Evolutionary conservation across 495 filamentous ascomycete species (phyloP), one percentile per base, ranked within the genome.

Genomic region (Tuber calosporum): DNA sequence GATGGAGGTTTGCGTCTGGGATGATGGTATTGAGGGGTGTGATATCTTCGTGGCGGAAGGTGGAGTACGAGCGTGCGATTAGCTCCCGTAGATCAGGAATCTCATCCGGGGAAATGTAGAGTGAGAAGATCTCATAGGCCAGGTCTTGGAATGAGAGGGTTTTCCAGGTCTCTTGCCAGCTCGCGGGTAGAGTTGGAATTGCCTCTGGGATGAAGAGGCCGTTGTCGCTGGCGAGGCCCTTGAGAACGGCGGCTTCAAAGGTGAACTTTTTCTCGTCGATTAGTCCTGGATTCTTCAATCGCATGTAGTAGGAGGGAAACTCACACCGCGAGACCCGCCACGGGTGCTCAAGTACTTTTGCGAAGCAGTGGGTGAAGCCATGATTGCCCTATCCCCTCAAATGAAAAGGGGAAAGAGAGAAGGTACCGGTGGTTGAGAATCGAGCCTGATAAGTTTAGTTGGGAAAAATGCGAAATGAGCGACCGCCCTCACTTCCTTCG

Each of bases 151-250:
- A 98, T 45, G 87, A 87, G 71, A 93, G 87, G 76, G 94, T 86
- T 72, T 85, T 84, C 94, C 94, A 98, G 77, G 84, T 84, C 69
- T 86, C 81, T 79, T 83, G 79, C 91, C 92, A 94, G 80, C 90
- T 82, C 36, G 80, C 72, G 53, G 88, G 86, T 30, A 91, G 85
- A 11, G 82, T 75, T 38, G 93, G 94, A 69, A 97, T 88, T 70
- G 91, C 87, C 81, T 97, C 88, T 26, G 94, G 94, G 48, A 97
- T 87, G 84, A 94, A 97, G 68, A 98, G 90, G 39, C 94, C 94
- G 41, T 92, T 92, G 79, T 97, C 94, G 3, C 88, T 83, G 38
- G 94, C 93, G 43, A 98, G 89, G 38, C 94, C 94, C 82, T 97
- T 95, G 74, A 98, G 84, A 39, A 97, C 94, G 48, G 93, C 92